Percentiles rank a stretch among this genome's conserved stretches.
Conservation (phyloP, 257 asterid genomes). For the Scutellaria minor region DNA sequence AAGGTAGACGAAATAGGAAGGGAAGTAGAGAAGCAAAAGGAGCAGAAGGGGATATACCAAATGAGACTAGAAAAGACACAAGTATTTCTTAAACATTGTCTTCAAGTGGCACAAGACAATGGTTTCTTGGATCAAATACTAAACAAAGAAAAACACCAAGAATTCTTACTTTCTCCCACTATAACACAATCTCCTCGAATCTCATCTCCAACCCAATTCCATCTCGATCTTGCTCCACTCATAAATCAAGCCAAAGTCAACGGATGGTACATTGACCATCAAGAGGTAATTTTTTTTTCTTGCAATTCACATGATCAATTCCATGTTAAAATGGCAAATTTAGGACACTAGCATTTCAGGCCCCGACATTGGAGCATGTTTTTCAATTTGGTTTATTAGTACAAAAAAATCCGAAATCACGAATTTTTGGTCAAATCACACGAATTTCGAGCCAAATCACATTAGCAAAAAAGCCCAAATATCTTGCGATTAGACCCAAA, state of each 20-base stretch:
- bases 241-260: slow-evolving; percentile 54
- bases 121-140: slow-evolving; percentile 66
- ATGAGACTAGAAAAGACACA: slow-evolving; percentile 50
- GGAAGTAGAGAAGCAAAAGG: slow-evolving; percentile 53
- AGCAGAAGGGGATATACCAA: slow-evolving; percentile 47
- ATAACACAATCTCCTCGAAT: slow-evolving; percentile 22
- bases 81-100: slow-evolving; percentile 46
- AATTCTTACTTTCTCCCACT: slow-evolving; percentile 25
- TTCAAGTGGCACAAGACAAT: slow-evolving; percentile 73
- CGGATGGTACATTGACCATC: slow-evolving; percentile 76
- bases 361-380: too few species aligned
- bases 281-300: slow-evolving; percentile 52
- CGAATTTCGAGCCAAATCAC: too few species aligned
- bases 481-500: too few species aligned
- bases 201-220: slow-evolving; percentile 36
- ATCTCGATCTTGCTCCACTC: slow-evolving; percentile 50
- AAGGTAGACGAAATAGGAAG: slow-evolving; percentile 57
- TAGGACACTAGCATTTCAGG: too few species aligned
- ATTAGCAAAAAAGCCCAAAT: too few species aligned
- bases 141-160: slow-evolving; percentile 42
- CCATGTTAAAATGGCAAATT: too few species aligned
- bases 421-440: too few species aligned
- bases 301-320: too few species aligned
- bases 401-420: too few species aligned
- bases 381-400: too few species aligned